Percentiles rank a stretch among this genome's conserved stretches.
Evolutionary conservation across 1,284 basidiomycete species (phyloP).

Genomic region (Ceratobasidium sp.): DNA sequence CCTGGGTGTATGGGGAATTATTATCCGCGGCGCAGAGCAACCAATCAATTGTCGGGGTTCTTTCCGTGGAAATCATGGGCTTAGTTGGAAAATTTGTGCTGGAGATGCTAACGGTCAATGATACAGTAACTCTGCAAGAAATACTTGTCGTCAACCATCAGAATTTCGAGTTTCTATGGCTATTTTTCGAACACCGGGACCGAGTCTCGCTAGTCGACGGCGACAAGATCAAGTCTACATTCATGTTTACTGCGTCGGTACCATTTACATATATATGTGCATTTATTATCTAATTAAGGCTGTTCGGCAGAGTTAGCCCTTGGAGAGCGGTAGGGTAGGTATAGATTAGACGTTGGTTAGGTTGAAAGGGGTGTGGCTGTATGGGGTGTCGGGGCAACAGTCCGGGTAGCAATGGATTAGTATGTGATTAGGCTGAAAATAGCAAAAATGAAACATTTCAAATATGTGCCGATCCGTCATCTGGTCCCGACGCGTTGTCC

Average conservation of each 20-base stretch:
- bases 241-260: not conserved
- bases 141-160: not conserved
- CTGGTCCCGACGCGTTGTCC: not conserved
- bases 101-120: not conserved
- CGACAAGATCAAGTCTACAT: not conserved
- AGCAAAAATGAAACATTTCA: not conserved
- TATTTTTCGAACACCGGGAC: not conserved
- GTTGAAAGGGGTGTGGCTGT: not conserved
- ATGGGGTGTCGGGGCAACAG: not conserved
- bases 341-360: not conserved
- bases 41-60: not conserved
- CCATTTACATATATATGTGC: not conserved
- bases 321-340: not conserved
- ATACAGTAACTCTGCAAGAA: not conserved
- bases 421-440: not conserved
- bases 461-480: not conserved
- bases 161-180: not conserved
- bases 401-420: not conserved
- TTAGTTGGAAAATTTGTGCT: not conserved
- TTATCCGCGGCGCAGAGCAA: not conserved
- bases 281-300: not conserved
- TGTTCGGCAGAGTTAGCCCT: too few species aligned
- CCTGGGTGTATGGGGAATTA: not conserved
- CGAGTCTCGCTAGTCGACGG: not conserved
- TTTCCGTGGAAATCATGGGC: conserved; percentile 3